Base-by-base conservation (phyloP, 768 basidiomycete species). In the Phlegmacium glaucopus region DNA sequence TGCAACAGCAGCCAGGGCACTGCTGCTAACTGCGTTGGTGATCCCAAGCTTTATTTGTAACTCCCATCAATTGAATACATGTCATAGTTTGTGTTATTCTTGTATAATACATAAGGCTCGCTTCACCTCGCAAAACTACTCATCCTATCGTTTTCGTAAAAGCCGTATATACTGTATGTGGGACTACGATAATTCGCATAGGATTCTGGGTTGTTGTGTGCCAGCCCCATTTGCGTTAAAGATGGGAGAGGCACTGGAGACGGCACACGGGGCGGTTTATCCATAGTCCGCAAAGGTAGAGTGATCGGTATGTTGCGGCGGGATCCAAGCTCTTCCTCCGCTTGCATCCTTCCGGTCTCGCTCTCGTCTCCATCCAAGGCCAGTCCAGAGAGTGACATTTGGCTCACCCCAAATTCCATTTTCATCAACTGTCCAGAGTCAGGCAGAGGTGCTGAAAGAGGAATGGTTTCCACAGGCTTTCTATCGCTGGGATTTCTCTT, bases 151-250 rank as follows among this genome's bases (percentile, higher is more conserved):
- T 66, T 72, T 44, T 80, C 83, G 58, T 90, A 90, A 53, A 89
- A 54, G 34, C 84, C 84, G 58, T 85, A 90, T 46, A 91, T 78
- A 61, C 88, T 91, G 55, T 90, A 90, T 5, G 89, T 90, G 13
- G 89, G 87, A 57, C 88, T 88, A 51, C 81, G 73, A 51, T 90
- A 90, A 40, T 78, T 79, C 6, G 71, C 77, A 63, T 77, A 86
- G 4, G 74, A 81, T 44, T 82, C 77, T 4, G 79, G 76, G 47
- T 85, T 78, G 2, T 68, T 63, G 50, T 85, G 83, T 38, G 79
- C 75, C 59, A 90, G 61, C 41, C 77, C 87, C 87, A 90, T 86
- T 65, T 90, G 89, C 8, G 85, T 71, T 44, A 90, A 62, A 18
- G 86, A 87, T 9, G 86, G 87, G 35, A 88, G 61, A 16, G 80